These are phyloP conservation scores for Vaccinium darrowii DNA, from an alignment of 148 eudicot species.

Conservation along the genomic window DNA sequence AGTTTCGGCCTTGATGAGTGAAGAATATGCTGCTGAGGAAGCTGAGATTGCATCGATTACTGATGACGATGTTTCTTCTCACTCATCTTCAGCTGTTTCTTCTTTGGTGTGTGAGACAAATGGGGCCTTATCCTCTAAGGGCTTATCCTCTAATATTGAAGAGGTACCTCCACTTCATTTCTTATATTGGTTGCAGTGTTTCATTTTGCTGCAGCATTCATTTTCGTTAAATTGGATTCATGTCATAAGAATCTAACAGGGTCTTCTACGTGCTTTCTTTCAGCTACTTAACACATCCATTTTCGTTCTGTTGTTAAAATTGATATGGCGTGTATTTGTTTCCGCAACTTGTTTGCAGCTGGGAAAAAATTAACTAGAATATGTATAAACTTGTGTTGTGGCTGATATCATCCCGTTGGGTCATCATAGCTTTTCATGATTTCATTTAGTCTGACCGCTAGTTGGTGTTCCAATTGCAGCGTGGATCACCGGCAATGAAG, in stretches of 20 bases:
- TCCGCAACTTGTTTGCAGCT: background rate
- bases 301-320: background rate
- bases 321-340: background rate
- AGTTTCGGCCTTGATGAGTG: slow-evolving; percentile 69
- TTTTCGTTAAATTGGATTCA: background rate
- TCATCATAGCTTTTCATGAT: background rate
- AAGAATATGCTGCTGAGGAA: slow-evolving; percentile 82
- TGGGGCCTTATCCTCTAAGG: slow-evolving; percentile 35
- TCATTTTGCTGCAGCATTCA: background rate
- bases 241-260: background rate
- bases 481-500: slow-evolving; percentile 16
- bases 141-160: slow-evolving; percentile 30
- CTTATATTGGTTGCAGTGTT: background rate
- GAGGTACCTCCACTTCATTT: slow-evolving; percentile 38
- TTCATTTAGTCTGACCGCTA: slow-evolving; percentile 4
- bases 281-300: background rate
- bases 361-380: background rate
- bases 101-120: slow-evolving; percentile 41
- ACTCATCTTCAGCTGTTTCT: slow-evolving; percentile 62
- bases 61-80: slow-evolving; percentile 83
- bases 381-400: background rate
- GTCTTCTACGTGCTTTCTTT: background rate
- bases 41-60: slow-evolving; percentile 72
- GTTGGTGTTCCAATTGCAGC: slow-evolving; percentile 23
- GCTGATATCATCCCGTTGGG: background rate